phyloP scores from a whole-genome alignment of 768 basidiomycete species.

The Suillus placidus region DNA sequence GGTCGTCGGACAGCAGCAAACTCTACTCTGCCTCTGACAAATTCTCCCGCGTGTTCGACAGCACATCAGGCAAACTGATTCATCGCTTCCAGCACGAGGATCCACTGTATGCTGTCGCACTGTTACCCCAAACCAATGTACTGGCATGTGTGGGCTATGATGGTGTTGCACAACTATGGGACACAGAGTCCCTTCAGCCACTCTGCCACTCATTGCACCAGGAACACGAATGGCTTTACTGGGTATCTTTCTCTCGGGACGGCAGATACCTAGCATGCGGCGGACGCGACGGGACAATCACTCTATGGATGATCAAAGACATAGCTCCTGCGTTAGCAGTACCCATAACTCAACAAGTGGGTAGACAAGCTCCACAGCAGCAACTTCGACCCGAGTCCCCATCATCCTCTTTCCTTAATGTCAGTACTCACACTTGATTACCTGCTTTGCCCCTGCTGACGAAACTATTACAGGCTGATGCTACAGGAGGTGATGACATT shows the following conservation, averaged over 20 bases:
- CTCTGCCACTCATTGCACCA: background rate
- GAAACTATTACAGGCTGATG: background rate
- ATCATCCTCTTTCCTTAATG: background rate
- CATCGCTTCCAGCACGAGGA: background rate
- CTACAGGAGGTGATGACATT: background rate
- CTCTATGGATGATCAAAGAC: background rate
- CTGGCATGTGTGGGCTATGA: background rate
- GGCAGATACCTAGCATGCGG: background rate
- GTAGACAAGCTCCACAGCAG: background rate
- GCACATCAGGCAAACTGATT: background rate
- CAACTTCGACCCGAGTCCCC: background rate
- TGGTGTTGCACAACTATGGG: background rate
- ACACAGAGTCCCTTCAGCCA: background rate
- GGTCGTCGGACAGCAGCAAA: background rate
- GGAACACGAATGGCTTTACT: background rate
- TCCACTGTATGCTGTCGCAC: background rate
- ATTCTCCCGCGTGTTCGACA: background rate
- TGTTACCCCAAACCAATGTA: background rate
- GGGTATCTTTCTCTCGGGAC: background rate
- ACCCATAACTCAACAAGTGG: background rate
- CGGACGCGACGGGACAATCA: background rate
- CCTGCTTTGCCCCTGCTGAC: background rate
- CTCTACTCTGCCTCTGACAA: background rate
- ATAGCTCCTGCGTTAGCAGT: background rate
- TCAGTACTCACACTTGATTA: background rate